Percentiles rank a stretch among this genome's conserved stretches.
Conservation (phyloP, 1,284 basidiomycete genomes). For the Peniophora sp. region DNA sequence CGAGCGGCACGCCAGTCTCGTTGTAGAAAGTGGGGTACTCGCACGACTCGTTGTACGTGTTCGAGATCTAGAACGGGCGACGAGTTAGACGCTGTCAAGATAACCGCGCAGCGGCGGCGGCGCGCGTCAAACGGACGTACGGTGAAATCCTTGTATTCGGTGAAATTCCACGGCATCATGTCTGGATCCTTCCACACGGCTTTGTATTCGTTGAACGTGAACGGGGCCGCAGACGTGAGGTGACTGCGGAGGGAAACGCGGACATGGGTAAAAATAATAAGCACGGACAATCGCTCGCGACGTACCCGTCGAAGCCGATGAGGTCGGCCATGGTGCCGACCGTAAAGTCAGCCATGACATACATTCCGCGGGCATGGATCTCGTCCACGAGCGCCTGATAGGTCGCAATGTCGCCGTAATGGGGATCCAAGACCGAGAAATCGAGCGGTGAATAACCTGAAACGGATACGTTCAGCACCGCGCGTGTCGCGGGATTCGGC, state of each 20-base stretch:
- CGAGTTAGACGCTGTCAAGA: constrained; percentile 2
- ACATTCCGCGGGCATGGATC: constrained; percentile 78
- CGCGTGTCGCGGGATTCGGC: neutral
- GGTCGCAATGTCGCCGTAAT: constrained; percentile 77
- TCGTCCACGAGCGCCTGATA: constrained; percentile 72
- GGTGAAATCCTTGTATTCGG: constrained; percentile 75
- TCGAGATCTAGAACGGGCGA: constrained; percentile 37
- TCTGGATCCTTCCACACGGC: constrained; percentile 70
- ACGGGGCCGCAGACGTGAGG: constrained; percentile 75
- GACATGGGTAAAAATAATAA: neutral
- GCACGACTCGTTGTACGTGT: constrained; percentile 68
- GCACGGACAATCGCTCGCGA: constrained; percentile 8
- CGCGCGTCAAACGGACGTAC: constrained; percentile 27
- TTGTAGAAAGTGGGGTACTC: constrained; percentile 72
- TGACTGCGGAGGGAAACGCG: constrained; percentile 39
- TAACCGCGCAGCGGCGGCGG: constrained; percentile 1
- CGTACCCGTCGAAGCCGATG: constrained; percentile 75
- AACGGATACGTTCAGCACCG: neutral
- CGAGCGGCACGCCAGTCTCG: constrained; percentile 60
- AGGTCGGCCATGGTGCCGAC: constrained; percentile 88
- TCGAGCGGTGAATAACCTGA: constrained; percentile 87
- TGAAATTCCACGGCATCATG: constrained; percentile 79
- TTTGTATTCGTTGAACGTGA: constrained; percentile 67
- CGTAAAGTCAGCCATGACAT: constrained; percentile 87
- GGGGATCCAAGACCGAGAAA: constrained; percentile 83